Base-by-base conservation (phyloP, 345 rosid genomes). In the Lepidium sativum region DNA sequence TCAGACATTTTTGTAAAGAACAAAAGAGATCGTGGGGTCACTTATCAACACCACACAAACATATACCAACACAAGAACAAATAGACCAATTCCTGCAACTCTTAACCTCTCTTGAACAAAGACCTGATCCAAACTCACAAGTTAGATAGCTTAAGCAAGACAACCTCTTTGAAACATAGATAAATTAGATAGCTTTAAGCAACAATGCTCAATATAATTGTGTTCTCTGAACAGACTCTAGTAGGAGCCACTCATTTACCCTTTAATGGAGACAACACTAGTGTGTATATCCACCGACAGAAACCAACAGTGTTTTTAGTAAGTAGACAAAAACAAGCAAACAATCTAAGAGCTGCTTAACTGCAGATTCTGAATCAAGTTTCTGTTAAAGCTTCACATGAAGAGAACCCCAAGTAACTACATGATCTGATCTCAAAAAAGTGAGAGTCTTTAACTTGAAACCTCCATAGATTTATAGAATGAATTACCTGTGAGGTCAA, bases 1-100 rank as follows among this genome's bases (percentile, higher is more conserved):
- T 71, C 65, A 43, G 32, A 57, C 65, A 71, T 64, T 63, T 63
- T 71, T 63, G 56, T 56, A 71, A 48, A 65, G 70, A 71, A 71
- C 70, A 71, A 55, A 70, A 39, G 52, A 31, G 38, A 63, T 13
- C 4, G 65, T 71, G 43, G 70, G 70, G 75, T 63, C 69, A 27
- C 31, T 27, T 27, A 27, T 27, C 31, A 27, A 27, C 7, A 27
- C 6, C 31, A 27, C 31, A 27, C 31, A 27, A 1, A 5, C 31
- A 27, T 27, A 27, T 64, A 48, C 75, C 53, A 55, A 55, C n/a
- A n/a, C n/a, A n/a, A 47, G 14, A 63, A 63, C 65, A 39, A 45
- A 54, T 15, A 32, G 16, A 52, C 29, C 63, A 62, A 43, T 14
- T 60, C 27, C 52, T 69, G 53, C 35, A 53, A 20, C 70, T 57